Conservation (phyloP, 2,329 filamentous ascomycete genomes). For the Penicillium sp. region DNA sequence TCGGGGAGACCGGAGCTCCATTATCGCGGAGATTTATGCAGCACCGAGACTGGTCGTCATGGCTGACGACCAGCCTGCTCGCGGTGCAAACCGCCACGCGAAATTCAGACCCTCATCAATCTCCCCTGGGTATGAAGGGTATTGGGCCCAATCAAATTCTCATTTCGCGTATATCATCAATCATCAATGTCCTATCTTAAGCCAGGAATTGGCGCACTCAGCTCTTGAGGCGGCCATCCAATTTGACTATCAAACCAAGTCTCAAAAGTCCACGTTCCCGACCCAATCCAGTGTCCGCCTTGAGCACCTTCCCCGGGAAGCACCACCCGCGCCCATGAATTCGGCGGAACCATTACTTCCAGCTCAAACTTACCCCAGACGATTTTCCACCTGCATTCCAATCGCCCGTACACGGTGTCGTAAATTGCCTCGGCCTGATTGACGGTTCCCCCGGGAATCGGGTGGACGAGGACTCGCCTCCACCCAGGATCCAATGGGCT, state of each 20-base stretch:
- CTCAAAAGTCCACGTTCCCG: constrained; percentile 14
- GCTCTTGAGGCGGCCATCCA: constrained; percentile 18
- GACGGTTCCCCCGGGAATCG: constrained; percentile 29
- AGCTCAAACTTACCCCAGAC: constrained; percentile 8
- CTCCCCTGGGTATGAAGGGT: no score
- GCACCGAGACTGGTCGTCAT: no score
- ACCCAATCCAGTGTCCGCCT: constrained; percentile 8
- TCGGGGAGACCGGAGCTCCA: neutral
- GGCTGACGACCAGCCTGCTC: no score
- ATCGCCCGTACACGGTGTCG: constrained; percentile 27
- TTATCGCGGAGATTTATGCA: no score
- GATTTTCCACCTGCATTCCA: constrained; percentile 20
- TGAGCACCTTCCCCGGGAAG: constrained; percentile 9
- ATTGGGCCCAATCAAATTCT: neutral
- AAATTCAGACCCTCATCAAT: no score
- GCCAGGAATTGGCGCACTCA: constrained; percentile 10
- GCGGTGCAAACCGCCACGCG: no score
- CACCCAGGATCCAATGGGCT: constrained; percentile 27
- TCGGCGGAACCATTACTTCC: constrained; percentile 17
- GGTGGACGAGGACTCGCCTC: constrained; percentile 24
- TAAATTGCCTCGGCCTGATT: constrained; percentile 25
- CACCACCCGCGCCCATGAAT: constrained; percentile 15
- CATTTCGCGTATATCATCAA: no score
- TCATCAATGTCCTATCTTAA: neutral
- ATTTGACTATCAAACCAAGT: constrained; percentile 6